A percentile compares a stretch with the other conserved stretches of the same genome.
Conservation (phyloP, 2,329 filamentous ascomycete species). For the Penicillium frequentans region DNA sequence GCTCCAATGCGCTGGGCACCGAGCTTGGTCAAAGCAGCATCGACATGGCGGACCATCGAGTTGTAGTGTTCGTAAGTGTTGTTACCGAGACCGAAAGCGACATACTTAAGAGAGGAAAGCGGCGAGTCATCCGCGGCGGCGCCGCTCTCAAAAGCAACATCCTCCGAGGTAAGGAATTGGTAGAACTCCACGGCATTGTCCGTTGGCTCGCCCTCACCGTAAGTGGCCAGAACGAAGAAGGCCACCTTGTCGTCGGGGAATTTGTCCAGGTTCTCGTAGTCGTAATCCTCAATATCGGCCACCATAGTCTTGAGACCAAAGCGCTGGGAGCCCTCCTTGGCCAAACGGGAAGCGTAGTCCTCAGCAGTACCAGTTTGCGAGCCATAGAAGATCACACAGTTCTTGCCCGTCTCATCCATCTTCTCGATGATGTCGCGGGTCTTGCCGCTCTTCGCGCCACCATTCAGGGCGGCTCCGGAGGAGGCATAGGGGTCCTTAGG, state of each 20-base stretch:
- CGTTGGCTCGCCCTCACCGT: slow-evolving; percentile 96
- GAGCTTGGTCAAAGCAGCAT: slow-evolving; percentile 75
- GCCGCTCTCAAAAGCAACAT: slow-evolving; percentile 75
- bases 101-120: slow-evolving; percentile 82
- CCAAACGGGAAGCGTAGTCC: slow-evolving; percentile 92
- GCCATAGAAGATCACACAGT: slow-evolving; percentile 97
- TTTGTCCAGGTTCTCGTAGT: slow-evolving; percentile 88
- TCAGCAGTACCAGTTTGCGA: slow-evolving; percentile 98
- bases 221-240: slow-evolving; percentile 95
- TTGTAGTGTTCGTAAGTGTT: slow-evolving; percentile 99
- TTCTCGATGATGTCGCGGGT: slow-evolving; percentile 93
- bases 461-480: slow-evolving; percentile 61
- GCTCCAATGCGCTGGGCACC: slow-evolving; percentile 82
- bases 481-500: slow-evolving; percentile 84
- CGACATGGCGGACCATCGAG: slow-evolving; percentile 91
- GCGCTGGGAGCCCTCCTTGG: slow-evolving; percentile 94
- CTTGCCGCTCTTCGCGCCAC: slow-evolving; percentile 73
- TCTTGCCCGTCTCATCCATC: slow-evolving; percentile 93
- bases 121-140: slow-evolving; percentile 63
- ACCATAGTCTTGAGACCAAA: slow-evolving; percentile 98
- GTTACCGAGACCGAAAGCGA: slow-evolving; percentile 94
- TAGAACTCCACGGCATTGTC: slow-evolving; percentile 99
- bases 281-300: slow-evolving; percentile 95
- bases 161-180: slow-evolving; percentile 84
- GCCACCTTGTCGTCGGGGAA: slow-evolving; percentile 87